phyloP scores from a whole-genome alignment of 2,329 filamentous ascomycete species.

The Colletotrichum lupini region DNA sequence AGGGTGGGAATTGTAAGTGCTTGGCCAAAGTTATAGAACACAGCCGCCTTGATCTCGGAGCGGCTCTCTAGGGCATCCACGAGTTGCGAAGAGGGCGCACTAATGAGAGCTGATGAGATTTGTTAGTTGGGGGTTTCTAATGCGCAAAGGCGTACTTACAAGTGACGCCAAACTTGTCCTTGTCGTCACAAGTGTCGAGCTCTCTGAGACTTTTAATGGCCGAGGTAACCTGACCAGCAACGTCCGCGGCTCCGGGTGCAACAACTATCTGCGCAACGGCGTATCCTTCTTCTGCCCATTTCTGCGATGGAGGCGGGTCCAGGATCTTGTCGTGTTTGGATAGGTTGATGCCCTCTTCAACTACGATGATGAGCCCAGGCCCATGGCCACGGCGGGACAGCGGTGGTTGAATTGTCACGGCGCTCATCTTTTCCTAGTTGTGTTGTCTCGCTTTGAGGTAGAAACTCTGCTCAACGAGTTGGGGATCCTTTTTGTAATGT shows the following conservation, averaged over 20 bases:
- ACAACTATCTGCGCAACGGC: conserved; percentile 64
- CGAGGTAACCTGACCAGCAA: background rate
- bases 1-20: conserved; percentile 22
- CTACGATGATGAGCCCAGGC: conserved; percentile 46
- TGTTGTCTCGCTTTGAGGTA: background rate
- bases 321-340: conserved; percentile 34
- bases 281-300: conserved; percentile 80
- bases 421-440: conserved; percentile 2
- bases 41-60: conserved; percentile 25
- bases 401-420: conserved; percentile 39
- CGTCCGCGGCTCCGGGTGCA: background rate
- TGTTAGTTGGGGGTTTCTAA: background rate
- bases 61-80: background rate
- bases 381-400: conserved; percentile 46
- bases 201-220: conserved; percentile 9
- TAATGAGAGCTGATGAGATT: background rate
- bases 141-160: background rate
- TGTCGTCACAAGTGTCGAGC: conserved; percentile 42
- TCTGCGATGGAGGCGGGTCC: conserved; percentile 64
- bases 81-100: background rate
- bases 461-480: background rate
- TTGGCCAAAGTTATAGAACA: conserved; percentile 26
- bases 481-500: background rate
- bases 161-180: conserved; percentile 38
- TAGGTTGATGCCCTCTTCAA: conserved; percentile 16